Base-by-base conservation (phyloP, 2,329 filamentous ascomycete species). In the Fusarium solani-melongenae region DNA sequence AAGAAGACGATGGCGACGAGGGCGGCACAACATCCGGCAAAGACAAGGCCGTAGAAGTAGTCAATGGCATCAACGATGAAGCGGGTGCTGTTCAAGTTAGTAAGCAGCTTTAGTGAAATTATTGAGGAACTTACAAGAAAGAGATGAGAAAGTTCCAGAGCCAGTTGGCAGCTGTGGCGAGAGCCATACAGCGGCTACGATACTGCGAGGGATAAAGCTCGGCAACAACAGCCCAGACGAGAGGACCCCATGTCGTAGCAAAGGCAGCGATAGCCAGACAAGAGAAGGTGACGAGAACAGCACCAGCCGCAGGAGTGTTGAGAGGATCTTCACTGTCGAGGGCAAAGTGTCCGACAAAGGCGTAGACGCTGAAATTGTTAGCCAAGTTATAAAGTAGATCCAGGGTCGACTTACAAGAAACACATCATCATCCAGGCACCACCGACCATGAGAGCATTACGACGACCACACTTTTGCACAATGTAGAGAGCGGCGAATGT, bases 21-120 rank as follows among this genome's bases (percentile, higher is more conserved):
- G 11, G 87, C 86, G 66, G 89, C 88, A 78, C 91, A 91, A 80
- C 91, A 93, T 6, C 87, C 90, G 0, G 91, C 92, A 79, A 94
- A 94, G 41, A 94, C 89, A 67, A 93, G 90, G 34, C 92, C 92
- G 79, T 93, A 93, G 6, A 87, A 86, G 83, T 92, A 94, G 79
- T 91, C 88, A 75, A 94, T 94, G 20, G 87, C 84, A 33, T 88
- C 86, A n/a, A 88, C 91, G 78, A 94, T 94, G 84, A 93, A 94
- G 6, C 92, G 91, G 4, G 92, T 94, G 83, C 80, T 82, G 24
- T 9, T 7, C n/a, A 10, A 20, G 64, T 82, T 74, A 83, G 79
- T 33, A 36, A 24, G 5, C 7, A 12, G 2, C 1, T 33, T 49
- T 10, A 2, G 1, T 1, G 3, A 17, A 10, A 7, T 0, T 10